A percentile compares a stretch with the other conserved stretches of the same genome.
phyloP scores from a whole-genome alignment of 2,329 filamentous ascomycete species.

The Zymoseptoria pseudotritici region DNA sequence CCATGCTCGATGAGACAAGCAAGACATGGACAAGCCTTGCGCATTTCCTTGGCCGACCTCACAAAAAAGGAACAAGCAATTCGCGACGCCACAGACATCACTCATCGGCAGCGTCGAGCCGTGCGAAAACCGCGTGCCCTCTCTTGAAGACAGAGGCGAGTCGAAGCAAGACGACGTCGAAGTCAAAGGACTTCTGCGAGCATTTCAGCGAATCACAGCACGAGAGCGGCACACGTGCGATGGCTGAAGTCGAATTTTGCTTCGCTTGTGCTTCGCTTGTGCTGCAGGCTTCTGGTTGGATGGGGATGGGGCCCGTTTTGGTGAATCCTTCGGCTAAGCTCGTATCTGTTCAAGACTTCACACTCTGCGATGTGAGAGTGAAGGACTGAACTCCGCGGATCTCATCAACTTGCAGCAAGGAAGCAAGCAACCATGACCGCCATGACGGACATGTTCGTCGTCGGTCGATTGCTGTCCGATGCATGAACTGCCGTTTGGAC shows the following conservation, averaged over 20 bases:
- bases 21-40: not conserved
- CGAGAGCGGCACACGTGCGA: not conserved
- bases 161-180: not conserved
- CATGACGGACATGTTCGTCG: not conserved
- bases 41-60: not conserved
- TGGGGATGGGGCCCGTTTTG: not conserved
- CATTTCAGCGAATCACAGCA: not conserved
- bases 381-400: not conserved
- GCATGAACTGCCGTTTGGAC: not conserved
- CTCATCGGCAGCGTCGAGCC: not conserved
- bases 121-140: not conserved
- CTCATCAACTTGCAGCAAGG: not conserved
- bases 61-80: not conserved
- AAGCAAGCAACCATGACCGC: not conserved
- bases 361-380: not conserved
- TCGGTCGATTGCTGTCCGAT: not conserved
- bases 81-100: not conserved
- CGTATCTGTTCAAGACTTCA: not conserved
- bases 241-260: not conserved
- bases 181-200: no score
- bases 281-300: not conserved
- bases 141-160: not conserved
- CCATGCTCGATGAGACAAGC: not conserved
- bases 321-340: not conserved
- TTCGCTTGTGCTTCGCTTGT: not conserved